phyloP scores from a whole-genome alignment of 73 alveolate genomes.

The Uronychia setigera region DNA sequence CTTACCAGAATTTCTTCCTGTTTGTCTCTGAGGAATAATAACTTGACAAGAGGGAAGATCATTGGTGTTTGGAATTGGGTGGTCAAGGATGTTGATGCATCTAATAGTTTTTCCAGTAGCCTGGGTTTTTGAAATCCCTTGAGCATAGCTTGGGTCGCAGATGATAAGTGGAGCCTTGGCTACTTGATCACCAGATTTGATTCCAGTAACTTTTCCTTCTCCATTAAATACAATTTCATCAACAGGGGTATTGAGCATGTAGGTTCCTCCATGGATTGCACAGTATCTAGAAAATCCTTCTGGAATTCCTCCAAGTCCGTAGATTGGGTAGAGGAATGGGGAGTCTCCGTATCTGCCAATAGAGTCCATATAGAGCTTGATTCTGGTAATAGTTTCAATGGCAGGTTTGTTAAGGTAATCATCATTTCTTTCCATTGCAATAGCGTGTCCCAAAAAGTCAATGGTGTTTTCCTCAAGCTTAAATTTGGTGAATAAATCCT shows the following conservation, averaged over 20 bases:
- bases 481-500: slow-evolving; percentile 74
- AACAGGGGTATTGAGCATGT: slow-evolving; percentile 95
- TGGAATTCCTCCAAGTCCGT: slow-evolving; percentile 98
- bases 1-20: slow-evolving; percentile 71
- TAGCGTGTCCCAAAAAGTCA: slow-evolving; percentile 99
- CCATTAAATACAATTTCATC: slow-evolving; percentile 95
- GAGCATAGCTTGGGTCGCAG: slow-evolving; percentile 98
- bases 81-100: slow-evolving; percentile 94
- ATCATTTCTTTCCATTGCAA: slow-evolving; percentile 92
- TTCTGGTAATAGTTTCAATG: slow-evolving; percentile 70
- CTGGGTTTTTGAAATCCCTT: slow-evolving; percentile 64
- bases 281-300: slow-evolving; percentile 98
- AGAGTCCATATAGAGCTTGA: slow-evolving; percentile 88
- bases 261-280: slow-evolving; percentile 98
- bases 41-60: slow-evolving; percentile 93
- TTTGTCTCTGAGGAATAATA: slow-evolving; percentile 96
- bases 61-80: slow-evolving; percentile 97
- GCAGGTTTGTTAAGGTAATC: slow-evolving; percentile 85
- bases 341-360: slow-evolving; percentile 93
- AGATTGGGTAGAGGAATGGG: slow-evolving; percentile 99
- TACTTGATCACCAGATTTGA: slow-evolving; percentile 76
- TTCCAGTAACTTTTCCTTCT: slow-evolving; percentile 89
- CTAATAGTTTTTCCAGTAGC: slow-evolving; percentile 91
- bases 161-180: slow-evolving; percentile 93
- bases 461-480: slow-evolving; percentile 95